Evolutionary conservation across 768 basidiomycete species (phyloP).

Genomic region (Russula foetens): DNA sequence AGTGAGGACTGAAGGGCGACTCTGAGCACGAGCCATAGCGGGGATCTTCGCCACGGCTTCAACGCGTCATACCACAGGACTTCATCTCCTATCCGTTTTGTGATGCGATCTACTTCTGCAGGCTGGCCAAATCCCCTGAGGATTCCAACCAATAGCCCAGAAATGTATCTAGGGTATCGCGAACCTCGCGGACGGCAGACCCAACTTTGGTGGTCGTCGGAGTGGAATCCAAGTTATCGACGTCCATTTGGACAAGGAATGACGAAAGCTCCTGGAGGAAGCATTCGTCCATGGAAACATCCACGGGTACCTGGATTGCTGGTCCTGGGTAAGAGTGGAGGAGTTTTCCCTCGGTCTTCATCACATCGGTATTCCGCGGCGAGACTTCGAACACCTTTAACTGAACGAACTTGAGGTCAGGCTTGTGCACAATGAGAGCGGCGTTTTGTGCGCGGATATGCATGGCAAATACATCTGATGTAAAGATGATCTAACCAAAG

Average conservation of each 20-base stretch:
- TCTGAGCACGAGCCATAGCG: slow-evolving; percentile 43
- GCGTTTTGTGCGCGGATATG: slow-evolving; percentile 5
- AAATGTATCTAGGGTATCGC: too few species aligned
- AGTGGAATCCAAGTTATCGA: slow-evolving; percentile 28
- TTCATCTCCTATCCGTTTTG: neutral
- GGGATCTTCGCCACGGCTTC: slow-evolving; percentile 42
- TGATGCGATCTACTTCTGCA: neutral
- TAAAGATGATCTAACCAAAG: neutral
- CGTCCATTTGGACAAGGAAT: slow-evolving; percentile 32
- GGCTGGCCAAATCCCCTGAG: too few species aligned
- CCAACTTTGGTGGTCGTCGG: slow-evolving; percentile 28
- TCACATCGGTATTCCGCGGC: slow-evolving; percentile 30
- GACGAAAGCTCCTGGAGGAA: slow-evolving; percentile 32
- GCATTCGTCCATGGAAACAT: slow-evolving; percentile 22
- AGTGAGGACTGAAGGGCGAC: slow-evolving; percentile 33
- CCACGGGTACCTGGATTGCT: slow-evolving; percentile 31
- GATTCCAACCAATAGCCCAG: too few species aligned
- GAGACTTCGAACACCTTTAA: slow-evolving; percentile 38
- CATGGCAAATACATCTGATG: slow-evolving; percentile 3
- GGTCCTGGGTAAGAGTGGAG: slow-evolving; percentile 38
- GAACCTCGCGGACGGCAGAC: neutral
- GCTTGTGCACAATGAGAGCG: neutral
- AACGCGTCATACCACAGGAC: neutral
- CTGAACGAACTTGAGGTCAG: neutral
- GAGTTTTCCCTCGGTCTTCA: slow-evolving; percentile 35